Conservation (phyloP, 73 alveolate species). For the Uronychia setigera region DNA sequence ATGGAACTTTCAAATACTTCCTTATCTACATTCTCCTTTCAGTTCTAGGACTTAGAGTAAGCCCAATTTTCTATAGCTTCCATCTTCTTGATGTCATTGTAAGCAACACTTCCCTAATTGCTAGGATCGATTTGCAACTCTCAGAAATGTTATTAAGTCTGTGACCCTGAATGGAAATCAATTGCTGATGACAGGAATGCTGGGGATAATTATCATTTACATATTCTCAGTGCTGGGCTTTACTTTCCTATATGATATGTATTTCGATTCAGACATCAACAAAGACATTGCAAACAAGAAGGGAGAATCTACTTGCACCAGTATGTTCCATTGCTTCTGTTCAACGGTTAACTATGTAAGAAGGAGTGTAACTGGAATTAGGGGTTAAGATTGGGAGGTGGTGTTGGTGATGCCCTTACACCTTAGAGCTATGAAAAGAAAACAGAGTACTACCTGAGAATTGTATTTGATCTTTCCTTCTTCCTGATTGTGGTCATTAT, state of each 20-base stretch:
- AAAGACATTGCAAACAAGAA: conserved; percentile 6
- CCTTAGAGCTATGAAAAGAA: conserved; percentile 46
- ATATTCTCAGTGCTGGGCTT: conserved; percentile 87
- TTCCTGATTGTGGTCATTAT: conserved; percentile 79
- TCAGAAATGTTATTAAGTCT: conserved; percentile 89
- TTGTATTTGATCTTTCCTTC: conserved; percentile 75
- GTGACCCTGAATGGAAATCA: conserved; percentile 87
- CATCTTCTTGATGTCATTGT: conserved; percentile 89
- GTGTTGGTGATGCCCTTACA: conserved; percentile 78
- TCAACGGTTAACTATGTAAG: conserved; percentile 76
- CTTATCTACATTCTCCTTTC: conserved; percentile 86
- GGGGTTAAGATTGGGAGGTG: conserved; percentile 93
- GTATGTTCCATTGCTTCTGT: conserved; percentile 81
- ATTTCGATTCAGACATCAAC: conserved; percentile 77
- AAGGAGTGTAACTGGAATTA: background rate
- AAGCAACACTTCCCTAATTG: conserved; percentile 48
- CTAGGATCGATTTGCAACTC: conserved; percentile 60
- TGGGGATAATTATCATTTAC: conserved; percentile 87
- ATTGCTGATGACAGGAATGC: conserved; percentile 85
- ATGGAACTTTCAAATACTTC: conserved; percentile 51
- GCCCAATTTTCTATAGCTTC: conserved; percentile 90
- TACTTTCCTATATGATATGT: conserved; percentile 72
- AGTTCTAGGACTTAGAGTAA: conserved; percentile 79
- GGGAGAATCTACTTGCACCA: conserved; percentile 66
- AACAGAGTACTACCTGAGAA: conserved; percentile 60